Percentiles rank a stretch among this genome's conserved stretches.
Evolutionary conservation across 2,329 filamentous ascomycete species (phyloP).

Genomic region (Cladosporium sp.): DNA sequence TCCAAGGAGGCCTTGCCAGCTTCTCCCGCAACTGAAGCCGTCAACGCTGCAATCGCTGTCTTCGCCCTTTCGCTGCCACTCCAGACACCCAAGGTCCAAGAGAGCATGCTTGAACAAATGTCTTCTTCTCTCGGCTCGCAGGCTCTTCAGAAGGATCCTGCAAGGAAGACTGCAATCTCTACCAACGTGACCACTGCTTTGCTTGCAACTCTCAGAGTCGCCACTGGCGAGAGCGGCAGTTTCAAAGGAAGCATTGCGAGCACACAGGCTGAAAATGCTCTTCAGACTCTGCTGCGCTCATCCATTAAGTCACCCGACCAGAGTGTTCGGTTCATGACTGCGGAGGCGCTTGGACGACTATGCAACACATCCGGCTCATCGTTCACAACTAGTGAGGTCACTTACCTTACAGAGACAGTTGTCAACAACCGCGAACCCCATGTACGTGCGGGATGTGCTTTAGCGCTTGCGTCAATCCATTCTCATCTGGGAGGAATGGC

Average conservation of each 20-base stretch:
- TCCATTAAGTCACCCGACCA: conserved; percentile 83
- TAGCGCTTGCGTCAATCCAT: conserved; percentile 90
- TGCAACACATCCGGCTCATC: conserved; percentile 82
- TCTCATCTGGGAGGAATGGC: conserved; percentile 97
- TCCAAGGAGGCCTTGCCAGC: conserved; percentile 52
- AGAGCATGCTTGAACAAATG: conserved; percentile 93
- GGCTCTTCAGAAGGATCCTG: conserved; percentile 78
- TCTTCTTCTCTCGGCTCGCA: conserved; percentile 81
- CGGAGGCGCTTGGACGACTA: conserved; percentile 79
- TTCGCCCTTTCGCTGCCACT: conserved; percentile 90
- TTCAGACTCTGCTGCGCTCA: conserved; percentile 68
- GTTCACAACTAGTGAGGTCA: conserved; percentile 88
- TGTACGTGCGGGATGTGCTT: conserved; percentile 89
- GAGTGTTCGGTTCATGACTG: conserved; percentile 80
- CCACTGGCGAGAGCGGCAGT: conserved; percentile 75
- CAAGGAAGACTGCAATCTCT: conserved; percentile 83
- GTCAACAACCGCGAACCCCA: conserved; percentile 91
- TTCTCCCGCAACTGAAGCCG: conserved; percentile 86
- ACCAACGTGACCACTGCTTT: conserved; percentile 87
- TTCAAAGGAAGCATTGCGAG: conserved; percentile 70
- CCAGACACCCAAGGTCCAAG: conserved; percentile 87
- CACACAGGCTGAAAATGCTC: conserved; percentile 65
- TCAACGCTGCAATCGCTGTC: conserved; percentile 89
- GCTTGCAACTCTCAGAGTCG: conserved; percentile 76
- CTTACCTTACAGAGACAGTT: conserved; percentile 88